These are phyloP conservation scores for Alternaria sp. DNA, from an alignment of 2,329 filamentous ascomycete species.

Conservation along the genomic window DNA sequence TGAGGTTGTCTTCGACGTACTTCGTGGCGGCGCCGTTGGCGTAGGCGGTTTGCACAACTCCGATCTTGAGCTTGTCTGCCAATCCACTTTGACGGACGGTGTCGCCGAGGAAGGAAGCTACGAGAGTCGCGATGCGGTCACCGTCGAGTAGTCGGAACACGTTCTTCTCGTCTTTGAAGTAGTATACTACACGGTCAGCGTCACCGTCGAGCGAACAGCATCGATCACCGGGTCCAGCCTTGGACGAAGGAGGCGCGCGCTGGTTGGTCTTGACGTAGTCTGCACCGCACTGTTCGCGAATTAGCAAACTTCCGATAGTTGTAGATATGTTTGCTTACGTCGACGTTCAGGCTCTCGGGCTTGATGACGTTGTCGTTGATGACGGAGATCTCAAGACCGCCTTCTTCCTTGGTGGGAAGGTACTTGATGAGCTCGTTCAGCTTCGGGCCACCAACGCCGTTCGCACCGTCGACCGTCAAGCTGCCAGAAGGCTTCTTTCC, in stretches of 20 bases:
- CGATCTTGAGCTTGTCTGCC: slow-evolving; percentile 81
- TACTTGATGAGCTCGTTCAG: slow-evolving; percentile 84
- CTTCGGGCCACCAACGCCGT: slow-evolving; percentile 94
- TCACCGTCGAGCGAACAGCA: slow-evolving; percentile 94
- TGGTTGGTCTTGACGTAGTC: slow-evolving; percentile 98
- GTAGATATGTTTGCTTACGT: slow-evolving; percentile 61
- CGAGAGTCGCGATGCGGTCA: slow-evolving; percentile 93
- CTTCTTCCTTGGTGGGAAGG: slow-evolving; percentile 70
- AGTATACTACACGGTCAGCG: slow-evolving; percentile 94
- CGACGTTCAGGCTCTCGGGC: slow-evolving; percentile 85
- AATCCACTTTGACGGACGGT: slow-evolving; percentile 82
- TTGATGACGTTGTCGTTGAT: slow-evolving; percentile 93
- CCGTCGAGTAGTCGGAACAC: slow-evolving; percentile 93
- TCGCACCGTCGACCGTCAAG: slow-evolving; percentile 91
- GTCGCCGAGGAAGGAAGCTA: slow-evolving; percentile 91
- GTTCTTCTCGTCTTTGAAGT: slow-evolving; percentile 82
- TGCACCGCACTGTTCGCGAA: slow-evolving; percentile 74
- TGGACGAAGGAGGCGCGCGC: slow-evolving; percentile 82
- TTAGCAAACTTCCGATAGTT: slow-evolving; percentile 11
- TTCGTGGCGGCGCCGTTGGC: slow-evolving; percentile 94
- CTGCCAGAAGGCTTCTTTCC: slow-evolving; percentile 72
- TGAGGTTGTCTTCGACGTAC: slow-evolving; percentile 86
- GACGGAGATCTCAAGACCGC: slow-evolving; percentile 76
- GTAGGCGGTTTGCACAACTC: slow-evolving; percentile 96
- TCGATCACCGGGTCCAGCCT: slow-evolving; percentile 75